Evolutionary conservation across 768 basidiomycete species (phyloP).

Genomic region (Calvatia gigantea): DNA sequence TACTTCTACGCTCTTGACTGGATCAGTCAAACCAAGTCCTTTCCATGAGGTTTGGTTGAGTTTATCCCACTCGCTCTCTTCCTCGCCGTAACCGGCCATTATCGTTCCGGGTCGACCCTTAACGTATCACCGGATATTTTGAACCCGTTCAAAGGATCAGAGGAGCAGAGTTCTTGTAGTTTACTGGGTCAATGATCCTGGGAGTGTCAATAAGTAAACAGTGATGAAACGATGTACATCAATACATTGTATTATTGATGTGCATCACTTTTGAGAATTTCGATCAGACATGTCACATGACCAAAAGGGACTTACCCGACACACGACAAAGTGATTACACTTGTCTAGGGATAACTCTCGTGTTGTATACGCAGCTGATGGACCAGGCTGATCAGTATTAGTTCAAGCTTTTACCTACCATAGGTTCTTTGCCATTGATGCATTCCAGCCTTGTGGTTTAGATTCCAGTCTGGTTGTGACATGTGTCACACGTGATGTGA

Average conservation of each 20-base stretch:
- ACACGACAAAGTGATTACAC: background rate
- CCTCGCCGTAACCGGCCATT: slow-evolving; percentile 14
- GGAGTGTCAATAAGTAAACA: background rate
- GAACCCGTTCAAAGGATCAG: no score
- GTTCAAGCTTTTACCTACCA: no score
- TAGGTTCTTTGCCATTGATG: no score
- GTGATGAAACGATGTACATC: no score
- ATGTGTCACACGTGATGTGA: slow-evolving; percentile 2
- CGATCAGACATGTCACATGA: background rate
- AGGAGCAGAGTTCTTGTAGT: no score
- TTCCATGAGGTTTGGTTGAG: slow-evolving; percentile 59
- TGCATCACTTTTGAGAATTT: background rate
- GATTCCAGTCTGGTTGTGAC: background rate
- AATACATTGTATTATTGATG: no score
- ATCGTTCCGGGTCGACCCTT: background rate
- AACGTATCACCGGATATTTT: background rate
- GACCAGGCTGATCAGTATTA: no score
- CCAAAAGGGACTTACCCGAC: background rate
- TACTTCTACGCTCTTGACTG: slow-evolving; percentile 89
- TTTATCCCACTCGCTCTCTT: slow-evolving; percentile 54
- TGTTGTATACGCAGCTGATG: background rate
- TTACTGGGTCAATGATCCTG: background rate
- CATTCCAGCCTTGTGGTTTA: no score
- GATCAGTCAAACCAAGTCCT: slow-evolving; percentile 80
- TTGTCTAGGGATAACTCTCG: background rate